Conservation (phyloP, 129 eudicot genomes). For the Flaveria bidentis region DNA sequence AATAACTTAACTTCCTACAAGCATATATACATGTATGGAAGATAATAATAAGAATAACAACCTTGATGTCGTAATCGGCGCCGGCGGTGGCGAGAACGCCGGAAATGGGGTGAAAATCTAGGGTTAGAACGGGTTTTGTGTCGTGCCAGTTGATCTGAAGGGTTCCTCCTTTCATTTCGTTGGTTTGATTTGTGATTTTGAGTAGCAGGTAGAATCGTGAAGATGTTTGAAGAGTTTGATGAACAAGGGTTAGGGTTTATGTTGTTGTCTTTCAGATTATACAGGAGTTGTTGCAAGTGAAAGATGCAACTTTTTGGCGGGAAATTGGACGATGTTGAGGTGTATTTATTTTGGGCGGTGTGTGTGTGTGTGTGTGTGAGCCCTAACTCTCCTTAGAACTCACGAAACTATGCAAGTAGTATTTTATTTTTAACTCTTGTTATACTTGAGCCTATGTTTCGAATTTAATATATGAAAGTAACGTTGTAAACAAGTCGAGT, state of each 20-base stretch:
- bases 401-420: neutral
- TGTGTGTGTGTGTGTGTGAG: neutral
- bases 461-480: too few species aligned
- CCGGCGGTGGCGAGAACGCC: slow-evolving; percentile 88
- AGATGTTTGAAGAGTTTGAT: neutral
- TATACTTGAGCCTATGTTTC: too few species aligned
- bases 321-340: slow-evolving; percentile 2
- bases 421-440: too few species aligned
- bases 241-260: slow-evolving; percentile 36
- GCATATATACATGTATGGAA: too few species aligned
- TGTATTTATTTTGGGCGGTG: neutral
- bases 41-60: neutral
- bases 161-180: slow-evolving; percentile 77
- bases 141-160: slow-evolving; percentile 98
- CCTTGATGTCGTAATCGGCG: slow-evolving; percentile 98
- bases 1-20: slow-evolving; percentile 14
- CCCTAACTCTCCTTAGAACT: neutral
- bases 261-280: slow-evolving; percentile 8
- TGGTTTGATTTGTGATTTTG: neutral
- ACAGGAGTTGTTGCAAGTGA: slow-evolving; percentile 26
- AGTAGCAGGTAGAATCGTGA: neutral
- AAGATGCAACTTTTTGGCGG: slow-evolving; percentile 32
- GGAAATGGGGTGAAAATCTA: slow-evolving; percentile 82
- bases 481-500: too few species aligned
- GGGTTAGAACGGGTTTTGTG: slow-evolving; percentile 85